Conservation (phyloP, 2,329 filamentous ascomycete genomes). For the Phialemoniopsis sp. region DNA sequence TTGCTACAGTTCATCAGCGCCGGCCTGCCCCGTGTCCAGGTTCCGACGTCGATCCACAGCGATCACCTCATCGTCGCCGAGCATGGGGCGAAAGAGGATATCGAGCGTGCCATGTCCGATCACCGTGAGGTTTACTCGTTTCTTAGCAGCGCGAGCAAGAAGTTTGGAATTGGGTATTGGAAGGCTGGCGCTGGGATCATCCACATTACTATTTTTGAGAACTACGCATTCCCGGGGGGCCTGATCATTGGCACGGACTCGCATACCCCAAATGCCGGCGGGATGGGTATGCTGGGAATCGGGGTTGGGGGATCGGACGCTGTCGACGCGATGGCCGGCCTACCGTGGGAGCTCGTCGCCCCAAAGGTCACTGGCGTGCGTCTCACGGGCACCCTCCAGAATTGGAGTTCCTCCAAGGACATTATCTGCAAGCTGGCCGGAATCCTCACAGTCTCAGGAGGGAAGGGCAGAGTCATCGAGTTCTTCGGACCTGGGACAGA, state of each 20-base stretch:
- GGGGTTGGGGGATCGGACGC: conserved; percentile 41
- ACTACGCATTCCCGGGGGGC: conserved; percentile 29
- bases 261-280: conserved; percentile 29
- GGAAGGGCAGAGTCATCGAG: conserved; percentile 27
- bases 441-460: conserved; percentile 24
- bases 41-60: conserved; percentile 33
- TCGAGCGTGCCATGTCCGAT: conserved; percentile 18
- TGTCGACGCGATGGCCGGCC: conserved; percentile 33
- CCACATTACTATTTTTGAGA: conserved; percentile 33
- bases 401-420: conserved; percentile 26
- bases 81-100: conserved; percentile 22
- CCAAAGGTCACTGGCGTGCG: conserved; percentile 25
- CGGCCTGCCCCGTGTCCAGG: conserved; percentile 26
- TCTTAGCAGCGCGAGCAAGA: conserved; percentile 30
- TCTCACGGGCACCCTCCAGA: conserved; percentile 19
- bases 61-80: conserved; percentile 29
- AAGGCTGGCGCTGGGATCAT: conserved; percentile 30
- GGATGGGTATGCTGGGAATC: conserved; percentile 27
- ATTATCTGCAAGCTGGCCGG: conserved; percentile 30
- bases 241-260: conserved; percentile 30
- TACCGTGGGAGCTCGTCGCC: conserved; percentile 27
- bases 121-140: conserved; percentile 32
- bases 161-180: conserved; percentile 39
- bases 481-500: conserved; percentile 27
- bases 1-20: conserved; percentile 35